These are phyloP conservation scores for Astraeus odoratus DNA, from an alignment of 768 basidiomycete species.

Conservation along the genomic window DNA sequence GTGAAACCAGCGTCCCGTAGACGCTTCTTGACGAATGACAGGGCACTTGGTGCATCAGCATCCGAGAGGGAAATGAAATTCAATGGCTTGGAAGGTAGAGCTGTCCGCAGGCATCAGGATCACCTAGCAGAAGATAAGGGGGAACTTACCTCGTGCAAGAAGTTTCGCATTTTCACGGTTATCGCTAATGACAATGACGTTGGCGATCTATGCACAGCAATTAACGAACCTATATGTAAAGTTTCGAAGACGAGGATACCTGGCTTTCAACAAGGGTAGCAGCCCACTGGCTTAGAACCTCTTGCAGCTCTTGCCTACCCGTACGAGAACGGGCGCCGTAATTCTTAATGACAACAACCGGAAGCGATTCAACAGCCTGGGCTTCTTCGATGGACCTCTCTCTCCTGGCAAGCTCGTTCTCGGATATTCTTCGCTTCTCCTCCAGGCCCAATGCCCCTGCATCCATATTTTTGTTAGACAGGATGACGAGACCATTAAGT, in stretches of 20 bases:
- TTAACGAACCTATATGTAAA: neutral
- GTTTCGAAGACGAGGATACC: constrained; percentile 31
- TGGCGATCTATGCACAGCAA: constrained; percentile 57
- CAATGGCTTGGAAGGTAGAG: constrained; percentile 49
- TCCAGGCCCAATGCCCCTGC: constrained; percentile 9
- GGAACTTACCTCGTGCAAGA: constrained; percentile 65
- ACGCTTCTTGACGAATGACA: constrained; percentile 78
- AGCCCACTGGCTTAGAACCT: constrained; percentile 78
- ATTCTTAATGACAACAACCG: constrained; percentile 82
- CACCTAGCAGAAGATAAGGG: neutral
- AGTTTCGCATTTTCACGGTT: constrained; percentile 81
- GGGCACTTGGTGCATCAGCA: constrained; percentile 72
- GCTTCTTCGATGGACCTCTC: constrained; percentile 35
- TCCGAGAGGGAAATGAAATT: constrained; percentile 75
- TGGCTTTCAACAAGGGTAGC: constrained; percentile 75
- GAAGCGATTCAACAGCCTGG: constrained; percentile 55
- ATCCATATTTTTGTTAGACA: constrained; percentile 9
- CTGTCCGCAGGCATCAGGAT: neutral
- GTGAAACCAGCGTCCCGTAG: constrained; percentile 51
- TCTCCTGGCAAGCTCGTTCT: constrained; percentile 25
- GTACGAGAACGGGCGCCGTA: constrained; percentile 55
- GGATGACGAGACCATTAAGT: constrained; percentile 33
- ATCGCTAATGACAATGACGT: constrained; percentile 87
- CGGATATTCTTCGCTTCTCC: constrained; percentile 21
- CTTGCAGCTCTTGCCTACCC: constrained; percentile 63